These are phyloP conservation scores for Erythrophleum ivorense DNA, from an alignment of 331 rosid species.

Conservation along the genomic window DNA sequence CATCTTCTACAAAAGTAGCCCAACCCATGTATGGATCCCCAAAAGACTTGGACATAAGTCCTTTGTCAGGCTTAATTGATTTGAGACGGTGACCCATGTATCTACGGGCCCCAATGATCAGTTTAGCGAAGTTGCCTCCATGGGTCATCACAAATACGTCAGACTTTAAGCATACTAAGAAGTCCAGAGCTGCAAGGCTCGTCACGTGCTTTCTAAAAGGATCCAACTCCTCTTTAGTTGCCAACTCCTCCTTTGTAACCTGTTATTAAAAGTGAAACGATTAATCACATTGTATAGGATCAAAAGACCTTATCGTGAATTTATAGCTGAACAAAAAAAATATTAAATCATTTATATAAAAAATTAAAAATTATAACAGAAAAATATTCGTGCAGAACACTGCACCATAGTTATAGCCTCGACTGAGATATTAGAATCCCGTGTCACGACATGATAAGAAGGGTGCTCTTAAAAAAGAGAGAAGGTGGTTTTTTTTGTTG, in stretches of 20 bases:
- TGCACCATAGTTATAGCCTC: constrained; percentile 28
- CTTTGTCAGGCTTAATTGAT: constrained; percentile 98
- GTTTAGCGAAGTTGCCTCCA: constrained; percentile 98
- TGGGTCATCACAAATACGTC: constrained; percentile 99
- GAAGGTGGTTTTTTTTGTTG: background rate
- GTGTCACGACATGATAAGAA: background rate
- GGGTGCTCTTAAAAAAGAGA: background rate
- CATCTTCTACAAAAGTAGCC: constrained; percentile 96
- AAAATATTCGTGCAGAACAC: background rate
- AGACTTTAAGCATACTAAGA: constrained; percentile 97
- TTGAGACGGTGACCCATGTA: constrained; percentile 94
- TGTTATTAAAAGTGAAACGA: constrained; percentile 39
- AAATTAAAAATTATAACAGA: background rate
- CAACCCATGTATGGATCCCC: constrained; percentile 99
- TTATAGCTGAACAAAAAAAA: constrained; percentile 17
- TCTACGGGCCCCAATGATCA: constrained; percentile 95
- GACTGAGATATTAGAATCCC: constrained; percentile 1
- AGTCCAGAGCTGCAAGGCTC: constrained; percentile 98
- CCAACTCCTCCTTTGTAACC: constrained; percentile 96
- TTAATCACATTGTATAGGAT: constrained; percentile 23
- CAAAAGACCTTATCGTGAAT: background rate
- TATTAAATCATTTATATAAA: constrained; percentile 2
- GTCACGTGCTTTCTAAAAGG: constrained; percentile 96
- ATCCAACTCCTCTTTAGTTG: constrained; percentile 87
- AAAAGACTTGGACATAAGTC: constrained; percentile 98